Conservation (phyloP, 306 rosid genomes). For the Lotus japonicus region DNA sequence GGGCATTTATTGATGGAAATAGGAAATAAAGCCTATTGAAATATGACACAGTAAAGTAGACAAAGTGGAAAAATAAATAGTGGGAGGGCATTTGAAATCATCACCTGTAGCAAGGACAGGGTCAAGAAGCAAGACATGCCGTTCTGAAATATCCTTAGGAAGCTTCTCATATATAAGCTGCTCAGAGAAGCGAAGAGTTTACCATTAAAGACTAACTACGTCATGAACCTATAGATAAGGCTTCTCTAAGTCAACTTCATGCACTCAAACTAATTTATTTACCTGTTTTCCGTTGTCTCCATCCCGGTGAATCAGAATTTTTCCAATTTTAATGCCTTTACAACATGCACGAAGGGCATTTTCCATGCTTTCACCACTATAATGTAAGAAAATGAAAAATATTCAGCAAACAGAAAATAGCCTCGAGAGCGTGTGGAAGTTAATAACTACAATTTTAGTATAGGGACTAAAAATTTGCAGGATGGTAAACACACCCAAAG, state of each 20-base stretch:
- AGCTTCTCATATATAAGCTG: slow-evolving; percentile 98
- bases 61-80: not conserved
- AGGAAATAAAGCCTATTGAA: not conserved
- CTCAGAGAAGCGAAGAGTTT: slow-evolving; percentile 23
- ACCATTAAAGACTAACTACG: slow-evolving; percentile 12
- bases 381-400: slow-evolving; percentile 27
- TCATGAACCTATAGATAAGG: not conserved
- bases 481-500: not conserved
- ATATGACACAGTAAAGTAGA: not conserved
- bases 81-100: slow-evolving; percentile 8
- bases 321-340: slow-evolving; percentile 97
- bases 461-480: not conserved
- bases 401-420: not conserved
- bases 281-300: slow-evolving; percentile 98
- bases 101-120: slow-evolving; percentile 99
- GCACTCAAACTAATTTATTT: not conserved
- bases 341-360: slow-evolving; percentile 97
- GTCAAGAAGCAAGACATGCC: slow-evolving; percentile 96
- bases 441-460: not conserved
- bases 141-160: slow-evolving; percentile 93
- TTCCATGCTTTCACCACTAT: slow-evolving; percentile 99
- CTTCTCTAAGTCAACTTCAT: not conserved
- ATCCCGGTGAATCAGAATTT: slow-evolving; percentile 94
- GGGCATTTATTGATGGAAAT: not conserved
- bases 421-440: not conserved